phyloP scores from a whole-genome alignment of 139 green algal genomes.

The Gonium pectorale region DNA sequence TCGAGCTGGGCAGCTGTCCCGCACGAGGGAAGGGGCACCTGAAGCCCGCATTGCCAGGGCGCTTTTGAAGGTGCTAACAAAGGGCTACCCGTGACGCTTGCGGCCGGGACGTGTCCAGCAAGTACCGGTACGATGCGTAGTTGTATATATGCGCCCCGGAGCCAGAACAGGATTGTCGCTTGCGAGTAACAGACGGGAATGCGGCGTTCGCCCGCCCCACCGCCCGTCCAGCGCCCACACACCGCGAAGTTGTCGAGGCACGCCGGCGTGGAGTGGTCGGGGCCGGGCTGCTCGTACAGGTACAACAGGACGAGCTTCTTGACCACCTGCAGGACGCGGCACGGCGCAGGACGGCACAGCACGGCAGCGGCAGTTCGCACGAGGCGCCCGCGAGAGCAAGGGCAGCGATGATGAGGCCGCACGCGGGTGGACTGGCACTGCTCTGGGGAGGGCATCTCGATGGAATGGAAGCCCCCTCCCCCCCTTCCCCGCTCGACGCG shows the following conservation, averaged over 20 bases:
- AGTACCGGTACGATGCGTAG: neutral
- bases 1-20: neutral
- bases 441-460: neutral
- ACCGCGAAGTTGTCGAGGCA: slow-evolving; percentile 44
- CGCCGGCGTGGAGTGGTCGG: neutral
- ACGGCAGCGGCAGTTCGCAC: no score
- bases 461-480: neutral
- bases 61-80: neutral
- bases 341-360: neutral
- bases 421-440: neutral
- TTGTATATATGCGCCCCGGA: neutral
- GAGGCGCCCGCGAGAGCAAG: neutral
- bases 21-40: neutral
- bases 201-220: neutral
- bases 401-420: neutral
- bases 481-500: neutral
- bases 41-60: neutral
- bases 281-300: slow-evolving; percentile 2
- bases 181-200: neutral
- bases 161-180: neutral
- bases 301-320: slow-evolving; percentile 50
- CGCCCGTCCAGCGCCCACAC: neutral
- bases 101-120: neutral
- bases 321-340: slow-evolving; percentile 16
- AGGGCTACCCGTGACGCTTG: neutral